phyloP scores from a whole-genome alignment of 306 rosid species.

The Corylus americana region DNA sequence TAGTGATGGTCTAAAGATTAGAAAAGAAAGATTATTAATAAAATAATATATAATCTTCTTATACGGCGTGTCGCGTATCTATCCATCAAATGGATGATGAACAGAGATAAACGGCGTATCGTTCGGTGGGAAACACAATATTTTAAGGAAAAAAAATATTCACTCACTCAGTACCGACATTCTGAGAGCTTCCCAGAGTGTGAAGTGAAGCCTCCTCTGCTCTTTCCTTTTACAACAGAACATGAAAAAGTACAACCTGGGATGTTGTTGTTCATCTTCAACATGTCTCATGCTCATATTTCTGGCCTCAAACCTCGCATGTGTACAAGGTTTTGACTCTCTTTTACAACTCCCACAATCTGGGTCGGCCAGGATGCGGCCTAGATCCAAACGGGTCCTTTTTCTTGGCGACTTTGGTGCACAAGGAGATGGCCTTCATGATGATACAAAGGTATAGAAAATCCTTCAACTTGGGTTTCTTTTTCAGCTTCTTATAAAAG shows the following conservation, averaged over 20 bases:
- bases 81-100: too few relatives aligned
- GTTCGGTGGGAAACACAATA: neutral
- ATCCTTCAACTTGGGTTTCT: neutral
- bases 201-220: neutral
- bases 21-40: too few relatives aligned
- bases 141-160: neutral
- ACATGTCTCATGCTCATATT: constrained; percentile 25
- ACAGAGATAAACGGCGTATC: too few relatives aligned
- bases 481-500: neutral
- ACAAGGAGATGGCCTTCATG: constrained; percentile 64
- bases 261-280: constrained; percentile 30
- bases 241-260: constrained; percentile 43
- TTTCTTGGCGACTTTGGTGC: constrained; percentile 68
- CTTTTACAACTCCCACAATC: constrained; percentile 44
- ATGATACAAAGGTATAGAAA: constrained; percentile 69
- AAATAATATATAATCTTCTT: too few relatives aligned
- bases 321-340: constrained; percentile 43
- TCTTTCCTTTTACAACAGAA: neutral
- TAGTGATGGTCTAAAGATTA: too few relatives aligned
- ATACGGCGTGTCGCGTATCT: too few relatives aligned
- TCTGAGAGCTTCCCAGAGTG: neutral
- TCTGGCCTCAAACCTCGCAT: constrained; percentile 24
- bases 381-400: constrained; percentile 50
- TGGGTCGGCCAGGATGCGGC: constrained; percentile 7
- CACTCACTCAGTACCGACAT: neutral